Evolutionary conservation across 2,329 filamentous ascomycete genomes (phyloP).

Genomic region (Ilyonectria sp.): DNA sequence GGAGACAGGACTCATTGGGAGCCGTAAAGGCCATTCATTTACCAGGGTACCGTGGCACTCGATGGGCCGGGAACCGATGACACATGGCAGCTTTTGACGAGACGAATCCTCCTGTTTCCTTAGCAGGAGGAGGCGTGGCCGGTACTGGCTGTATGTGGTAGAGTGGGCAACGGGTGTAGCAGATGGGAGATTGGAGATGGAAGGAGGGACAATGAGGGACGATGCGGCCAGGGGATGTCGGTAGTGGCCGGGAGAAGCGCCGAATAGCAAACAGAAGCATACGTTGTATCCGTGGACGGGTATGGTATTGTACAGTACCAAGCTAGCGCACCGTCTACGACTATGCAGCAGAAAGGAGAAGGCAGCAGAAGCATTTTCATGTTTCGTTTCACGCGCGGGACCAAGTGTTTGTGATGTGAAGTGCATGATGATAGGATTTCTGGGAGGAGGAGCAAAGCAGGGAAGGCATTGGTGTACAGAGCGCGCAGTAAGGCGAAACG

Average conservation of each 20-base stretch:
- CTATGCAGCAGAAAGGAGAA: constrained; percentile 10
- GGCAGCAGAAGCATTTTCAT: constrained; percentile 15
- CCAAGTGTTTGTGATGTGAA: constrained; percentile 11
- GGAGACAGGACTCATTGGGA: not conserved
- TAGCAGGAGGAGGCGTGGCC: constrained; percentile 6
- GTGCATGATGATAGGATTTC: constrained; percentile 22
- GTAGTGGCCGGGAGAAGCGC: constrained; percentile 5
- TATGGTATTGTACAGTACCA: constrained; percentile 12
- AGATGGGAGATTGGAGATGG: constrained; percentile 11
- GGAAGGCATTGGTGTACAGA: not conserved
- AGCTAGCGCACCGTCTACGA: constrained; percentile 3
- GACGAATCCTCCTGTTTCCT: constrained; percentile 7
- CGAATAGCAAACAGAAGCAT: constrained; percentile 8
- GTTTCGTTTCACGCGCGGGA: constrained; percentile 26
- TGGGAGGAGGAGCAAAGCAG: not conserved
- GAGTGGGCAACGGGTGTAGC: constrained; percentile 14
- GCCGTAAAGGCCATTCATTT: not conserved
- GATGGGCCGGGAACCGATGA: not conserved
- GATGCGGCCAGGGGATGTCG: not conserved
- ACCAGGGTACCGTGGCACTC: not conserved
- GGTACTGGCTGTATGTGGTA: constrained; percentile 36
- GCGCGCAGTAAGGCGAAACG: constrained; percentile 11
- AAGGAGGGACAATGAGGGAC: constrained; percentile 11
- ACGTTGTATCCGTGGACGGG: constrained; percentile 2
- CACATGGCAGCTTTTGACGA: constrained; percentile 15